Base-by-base conservation (phyloP, 371 early-diverging fungal genomes). In the Mucor circinelloides region DNA sequence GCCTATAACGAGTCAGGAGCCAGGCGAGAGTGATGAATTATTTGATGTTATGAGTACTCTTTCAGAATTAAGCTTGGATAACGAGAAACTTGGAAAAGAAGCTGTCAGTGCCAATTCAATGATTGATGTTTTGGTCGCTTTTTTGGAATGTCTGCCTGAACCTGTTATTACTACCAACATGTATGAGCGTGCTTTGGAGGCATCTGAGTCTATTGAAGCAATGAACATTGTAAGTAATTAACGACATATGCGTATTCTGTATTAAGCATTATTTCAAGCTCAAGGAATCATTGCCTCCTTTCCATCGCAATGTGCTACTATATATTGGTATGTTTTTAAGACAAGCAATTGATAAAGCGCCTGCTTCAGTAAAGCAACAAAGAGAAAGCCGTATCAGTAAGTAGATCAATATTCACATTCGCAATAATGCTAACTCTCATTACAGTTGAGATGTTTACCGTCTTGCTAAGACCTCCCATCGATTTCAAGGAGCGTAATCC, bases 261-360 rank as follows among this genome's bases (percentile, higher is more conserved):
- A 52, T 12, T 52, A 52, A 52, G 27, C 4, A 27, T 13, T 27
- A 12, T 12, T 12, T 15, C n/a, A 10, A 72, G 72, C 27, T 72
- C 3, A 68, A 65, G 38, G 59, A 68, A 12, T 31, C 52, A 4
- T 58, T 72, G 4, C 63, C 72, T 3, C 55, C 59, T 23, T 86
- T 86, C 19, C 88, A 91, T 73, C 84, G 86, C 28, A 90, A 91
- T 56, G 90, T 90, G 6, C 85, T 95, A 32, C 80, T 90, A 28
- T 94, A 93, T 68, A 71, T 94, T 56, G 84, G 86, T n/a, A 84
- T 88, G 55, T 93, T 95, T 68, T 69, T 94, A 55, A 75, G 85
- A 28, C 93, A 92, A 69, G 84, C 90, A 6, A 80, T 90, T 46
- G 63, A 75, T 57, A 70, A 65, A 70, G 80, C 78, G 15, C 79